These are phyloP conservation scores for Pseudocercospora musae DNA, from an alignment of 2,329 filamentous ascomycete genomes.

Conservation along the genomic window DNA sequence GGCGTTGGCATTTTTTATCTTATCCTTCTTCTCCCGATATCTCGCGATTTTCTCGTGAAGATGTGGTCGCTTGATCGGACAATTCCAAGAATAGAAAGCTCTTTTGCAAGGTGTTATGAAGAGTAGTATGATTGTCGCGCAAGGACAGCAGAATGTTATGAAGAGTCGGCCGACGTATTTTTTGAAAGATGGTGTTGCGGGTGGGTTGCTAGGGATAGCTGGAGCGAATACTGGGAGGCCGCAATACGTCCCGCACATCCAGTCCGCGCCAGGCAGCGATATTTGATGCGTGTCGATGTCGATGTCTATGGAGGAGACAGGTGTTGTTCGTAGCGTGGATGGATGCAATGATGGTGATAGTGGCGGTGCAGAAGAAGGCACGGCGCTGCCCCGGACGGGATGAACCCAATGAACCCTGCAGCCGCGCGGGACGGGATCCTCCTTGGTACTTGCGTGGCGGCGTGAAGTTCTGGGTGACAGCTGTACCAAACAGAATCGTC, in stretches of 20 bases:
- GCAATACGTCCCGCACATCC: background rate
- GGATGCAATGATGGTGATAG: background rate
- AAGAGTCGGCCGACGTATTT: background rate
- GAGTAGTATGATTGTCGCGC: background rate
- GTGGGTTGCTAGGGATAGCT: background rate
- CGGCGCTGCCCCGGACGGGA: background rate
- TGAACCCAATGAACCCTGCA: background rate
- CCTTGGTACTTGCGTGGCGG: background rate
- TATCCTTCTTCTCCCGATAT: background rate
- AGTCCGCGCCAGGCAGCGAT: background rate
- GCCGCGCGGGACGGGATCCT: background rate
- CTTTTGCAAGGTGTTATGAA: background rate
- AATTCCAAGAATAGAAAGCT: background rate
- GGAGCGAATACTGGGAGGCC: background rate
- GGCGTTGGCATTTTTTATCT: conserved; percentile 46
- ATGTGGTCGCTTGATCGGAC: background rate
- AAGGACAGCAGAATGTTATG: background rate
- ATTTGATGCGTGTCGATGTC: background rate
- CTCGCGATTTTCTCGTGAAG: background rate
- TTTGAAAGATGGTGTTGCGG: background rate
- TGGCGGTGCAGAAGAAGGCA: conserved; percentile 1
- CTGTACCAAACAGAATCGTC: background rate
- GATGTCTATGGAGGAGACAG: background rate
- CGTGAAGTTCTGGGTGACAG: background rate
- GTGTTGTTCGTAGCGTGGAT: background rate